Conservation (phyloP, 2,329 filamentous ascomycete genomes). For the Elsinoe arachidis region DNA sequence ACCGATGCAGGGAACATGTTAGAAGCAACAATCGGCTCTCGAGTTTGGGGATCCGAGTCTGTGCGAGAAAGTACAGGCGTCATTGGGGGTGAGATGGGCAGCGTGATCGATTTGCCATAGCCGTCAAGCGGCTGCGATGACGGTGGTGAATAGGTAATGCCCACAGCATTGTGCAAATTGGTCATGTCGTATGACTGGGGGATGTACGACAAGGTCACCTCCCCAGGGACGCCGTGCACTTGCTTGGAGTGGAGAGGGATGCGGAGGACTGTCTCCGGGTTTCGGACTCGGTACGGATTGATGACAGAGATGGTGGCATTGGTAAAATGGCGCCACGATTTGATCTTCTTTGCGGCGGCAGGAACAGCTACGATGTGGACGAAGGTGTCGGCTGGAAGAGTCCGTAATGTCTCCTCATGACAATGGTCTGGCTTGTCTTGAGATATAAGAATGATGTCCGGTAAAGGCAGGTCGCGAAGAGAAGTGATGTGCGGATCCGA, state of each 20-base stretch:
- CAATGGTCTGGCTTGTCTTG: conserved; percentile 62
- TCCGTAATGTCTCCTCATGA: conserved; percentile 58
- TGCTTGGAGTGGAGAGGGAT: conserved; percentile 48
- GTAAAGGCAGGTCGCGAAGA: conserved; percentile 43
- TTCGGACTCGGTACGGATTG: conserved; percentile 34
- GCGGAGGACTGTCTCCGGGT: conserved; percentile 34
- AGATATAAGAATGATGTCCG: conserved; percentile 51
- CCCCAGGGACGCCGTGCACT: conserved; percentile 46
- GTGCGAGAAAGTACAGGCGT: conserved; percentile 11
- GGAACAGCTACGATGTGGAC: conserved; percentile 60
- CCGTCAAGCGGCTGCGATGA: conserved; percentile 27
- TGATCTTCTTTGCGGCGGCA: conserved; percentile 55
- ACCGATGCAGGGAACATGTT: neutral
- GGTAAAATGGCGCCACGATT: conserved; percentile 60
- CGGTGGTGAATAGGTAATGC: conserved; percentile 60
- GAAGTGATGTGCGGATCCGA: conserved; percentile 49
- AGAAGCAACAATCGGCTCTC: neutral
- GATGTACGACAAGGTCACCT: conserved; percentile 63
- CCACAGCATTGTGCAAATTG: conserved; percentile 57
- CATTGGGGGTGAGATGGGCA: conserved; percentile 20
- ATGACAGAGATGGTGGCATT: conserved; percentile 37
- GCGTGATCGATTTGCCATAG: conserved; percentile 29
- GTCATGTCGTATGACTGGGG: conserved; percentile 52
- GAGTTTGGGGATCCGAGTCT: neutral
- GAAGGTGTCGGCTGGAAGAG: conserved; percentile 48